Base-by-base conservation (phyloP, 495 filamentous ascomycete species). In the Mycothermus thermophilus region DNA sequence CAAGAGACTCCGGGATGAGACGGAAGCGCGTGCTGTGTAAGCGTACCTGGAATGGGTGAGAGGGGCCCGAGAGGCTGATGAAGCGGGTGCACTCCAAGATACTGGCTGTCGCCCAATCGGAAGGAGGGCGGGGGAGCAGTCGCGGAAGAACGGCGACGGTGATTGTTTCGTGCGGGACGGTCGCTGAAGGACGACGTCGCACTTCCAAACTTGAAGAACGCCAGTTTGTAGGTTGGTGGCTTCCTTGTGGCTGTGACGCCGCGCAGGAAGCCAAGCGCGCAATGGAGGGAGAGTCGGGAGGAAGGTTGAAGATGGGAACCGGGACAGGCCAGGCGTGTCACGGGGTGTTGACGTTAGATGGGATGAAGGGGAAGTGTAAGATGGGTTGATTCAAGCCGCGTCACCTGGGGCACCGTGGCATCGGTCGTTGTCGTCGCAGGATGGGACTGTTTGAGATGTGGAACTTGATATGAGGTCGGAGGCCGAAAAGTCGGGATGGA, bases 1-100 rank as follows among this genome's bases (percentile, higher is more conserved):
- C n/a, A 35, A 20, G n/a, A n/a, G n/a, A n/a, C n/a, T n/a, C n/a
- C n/a, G 32, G 25, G 4, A 13, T 10, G 25, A 32, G 9, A 23
- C 22, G 19, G 8, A 10, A 31, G 19, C n/a, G n/a, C n/a, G n/a
- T n/a, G n/a, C 16, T 27, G 21, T 40, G 34, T 34, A 39, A 45
- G 53, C 58, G 38, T 54, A 64, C 59, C 59, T 30, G 54, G 58
- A 46, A 61, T 60, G 9, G 62, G 58, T 35, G 60, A 59, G 27
- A 62, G 47, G 18, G 32, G 37, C 17, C 46, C 37, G 12, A 52
- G 50, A 32, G 47, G 48, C 37, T 54, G 50, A 48, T 55, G 56
- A 54, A 59, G 58, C 47, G n/a, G n/a, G n/a, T 54, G 50, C 39
- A 55, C 52, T 42, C 53, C 49, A 43, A 60, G 51, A 38, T 51